phyloP scores from a whole-genome alignment of 768 basidiomycete species.

The Cystoderma amianthinum region DNA sequence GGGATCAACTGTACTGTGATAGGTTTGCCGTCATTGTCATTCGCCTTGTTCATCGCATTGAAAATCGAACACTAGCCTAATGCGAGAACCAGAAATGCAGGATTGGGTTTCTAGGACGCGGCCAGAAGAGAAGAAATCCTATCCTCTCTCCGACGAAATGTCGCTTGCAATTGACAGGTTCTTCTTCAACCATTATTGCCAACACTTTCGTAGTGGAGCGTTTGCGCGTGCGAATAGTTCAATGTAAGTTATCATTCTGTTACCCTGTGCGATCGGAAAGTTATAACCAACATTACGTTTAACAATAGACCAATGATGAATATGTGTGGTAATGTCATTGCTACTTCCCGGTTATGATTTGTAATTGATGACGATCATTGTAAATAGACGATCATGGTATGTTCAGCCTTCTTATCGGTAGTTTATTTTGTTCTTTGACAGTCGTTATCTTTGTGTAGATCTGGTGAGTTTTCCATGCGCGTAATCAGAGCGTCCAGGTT shows the following conservation, averaged over 20 bases:
- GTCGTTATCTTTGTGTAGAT: not conserved
- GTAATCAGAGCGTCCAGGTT: slow-evolving; percentile 33
- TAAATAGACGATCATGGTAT: slow-evolving; percentile 74
- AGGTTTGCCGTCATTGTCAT: slow-evolving; percentile 35
- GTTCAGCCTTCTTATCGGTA: slow-evolving; percentile 11
- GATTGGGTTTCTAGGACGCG: slow-evolving; percentile 70
- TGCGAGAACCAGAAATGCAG: slow-evolving; percentile 83
- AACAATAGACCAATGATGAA: slow-evolving; percentile 74
- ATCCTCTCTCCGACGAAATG: slow-evolving; percentile 67
- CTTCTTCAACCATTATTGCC: slow-evolving; percentile 89
- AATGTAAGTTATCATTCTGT: slow-evolving; percentile 52
- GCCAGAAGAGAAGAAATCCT: slow-evolving; percentile 48
- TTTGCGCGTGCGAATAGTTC: slow-evolving; percentile 88
- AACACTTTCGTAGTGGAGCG: slow-evolving; percentile 78
- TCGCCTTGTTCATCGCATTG: slow-evolving; percentile 1
- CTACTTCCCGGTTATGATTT: slow-evolving; percentile 1
- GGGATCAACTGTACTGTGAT: slow-evolving; percentile 90
- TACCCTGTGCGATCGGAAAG: not conserved
- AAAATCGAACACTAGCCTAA: slow-evolving; percentile 55
- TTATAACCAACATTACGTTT: not conserved
- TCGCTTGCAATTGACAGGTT: slow-evolving; percentile 74
- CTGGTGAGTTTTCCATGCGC: not conserved
- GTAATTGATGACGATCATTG: not conserved
- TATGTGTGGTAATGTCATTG: slow-evolving; percentile 63
- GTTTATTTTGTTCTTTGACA: not conserved